A percentile compares a stretch with the other conserved stretches of the same genome.
Conservation (phyloP, 768 basidiomycete species). For the Collybia sordida region DNA sequence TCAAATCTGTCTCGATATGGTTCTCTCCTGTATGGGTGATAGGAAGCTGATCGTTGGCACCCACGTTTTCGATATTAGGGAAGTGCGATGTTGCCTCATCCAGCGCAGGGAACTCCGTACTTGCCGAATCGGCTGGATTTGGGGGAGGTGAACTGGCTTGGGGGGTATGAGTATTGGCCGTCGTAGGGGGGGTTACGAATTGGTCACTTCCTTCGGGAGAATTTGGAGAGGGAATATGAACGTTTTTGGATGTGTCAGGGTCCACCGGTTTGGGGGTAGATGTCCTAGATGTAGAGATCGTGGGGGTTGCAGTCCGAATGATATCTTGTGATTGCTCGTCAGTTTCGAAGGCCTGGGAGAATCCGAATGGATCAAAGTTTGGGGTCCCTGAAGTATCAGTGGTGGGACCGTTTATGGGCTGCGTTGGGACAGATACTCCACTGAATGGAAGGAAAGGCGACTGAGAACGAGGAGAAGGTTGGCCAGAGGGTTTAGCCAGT, state of each 20-base stretch:
- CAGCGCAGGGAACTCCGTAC: slow-evolving; percentile 27
- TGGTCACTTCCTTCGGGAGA: slow-evolving; percentile 46
- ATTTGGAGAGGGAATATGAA: slow-evolving; percentile 14
- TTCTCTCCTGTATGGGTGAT: slow-evolving; percentile 15
- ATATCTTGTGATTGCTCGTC: slow-evolving; percentile 4
- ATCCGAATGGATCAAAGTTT: slow-evolving; percentile 52
- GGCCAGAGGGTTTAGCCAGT: slow-evolving; percentile 48
- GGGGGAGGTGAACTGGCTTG: slow-evolving; percentile 15
- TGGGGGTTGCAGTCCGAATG: neutral
- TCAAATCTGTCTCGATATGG: slow-evolving; percentile 49
- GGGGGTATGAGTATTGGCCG: slow-evolving; percentile 23
- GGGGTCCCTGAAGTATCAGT: slow-evolving; percentile 23
- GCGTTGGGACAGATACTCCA: slow-evolving; percentile 32
- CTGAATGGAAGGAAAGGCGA: slow-evolving; percentile 62
- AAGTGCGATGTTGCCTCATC: slow-evolving; percentile 38
- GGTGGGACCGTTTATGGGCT: slow-evolving; percentile 24
- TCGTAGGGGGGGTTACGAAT: slow-evolving; percentile 62
- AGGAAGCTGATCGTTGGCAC: slow-evolving; percentile 17
- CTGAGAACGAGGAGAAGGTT: slow-evolving; percentile 45
- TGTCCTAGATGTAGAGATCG: neutral
- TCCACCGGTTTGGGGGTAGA: slow-evolving; percentile 19
- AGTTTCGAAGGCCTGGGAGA: slow-evolving; percentile 33
- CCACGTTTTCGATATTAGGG: slow-evolving; percentile 28
- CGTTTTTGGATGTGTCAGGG: slow-evolving; percentile 9
- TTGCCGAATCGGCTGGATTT: slow-evolving; percentile 11